Base-by-base conservation (phyloP, 257 asterid genomes). In the Osmanthus fragrans region DNA sequence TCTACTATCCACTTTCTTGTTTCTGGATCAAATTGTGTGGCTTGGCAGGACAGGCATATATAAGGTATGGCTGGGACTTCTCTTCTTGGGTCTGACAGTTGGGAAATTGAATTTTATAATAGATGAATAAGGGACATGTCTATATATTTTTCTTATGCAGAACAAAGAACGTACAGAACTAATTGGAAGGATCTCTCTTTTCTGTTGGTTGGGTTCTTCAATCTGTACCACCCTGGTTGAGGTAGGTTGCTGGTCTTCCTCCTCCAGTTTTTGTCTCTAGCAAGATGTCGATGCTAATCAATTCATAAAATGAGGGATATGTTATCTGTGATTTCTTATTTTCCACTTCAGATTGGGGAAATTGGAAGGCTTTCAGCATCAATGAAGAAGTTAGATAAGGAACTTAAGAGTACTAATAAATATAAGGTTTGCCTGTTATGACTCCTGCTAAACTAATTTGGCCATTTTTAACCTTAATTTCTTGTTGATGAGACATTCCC, bases 1-100 rank as follows among this genome's bases (percentile, higher is more conserved):
- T 7, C 91, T 96, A 76, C 75, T 96, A 85, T 90, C 98, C 71
- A 90, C 92, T 73, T 96, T 96, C 97, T 86, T 96, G 89, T 96
- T 96, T 84, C 89, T 96, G 82, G 99, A 96, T 87, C 99, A 96
- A 92, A 84, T 96, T 33, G 96, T 90, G 80, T 96, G 97, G 97
- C 90, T 96, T 80, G 94, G 97, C 68, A 87, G 97, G 89, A 84
- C 98, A 27, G 99, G 97, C 90, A 92, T 96, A 45, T 93, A 96
- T 78, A 89, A 91, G 99, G 99, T 93, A 83, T 70, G 54, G 71
- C 42, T 32, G 16, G 27, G 56, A 29, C 63, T 64, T 34, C 16
- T 34, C 23, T 42, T 60, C 56, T 10, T 1, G 32, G 32, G 3
- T 74, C 37, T 36, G 3, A 32, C 34, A 10, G 5, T 29, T 37